Evolutionary conservation across 768 basidiomycete genomes (phyloP).

Genomic region (Boletus reticuloceps): DNA sequence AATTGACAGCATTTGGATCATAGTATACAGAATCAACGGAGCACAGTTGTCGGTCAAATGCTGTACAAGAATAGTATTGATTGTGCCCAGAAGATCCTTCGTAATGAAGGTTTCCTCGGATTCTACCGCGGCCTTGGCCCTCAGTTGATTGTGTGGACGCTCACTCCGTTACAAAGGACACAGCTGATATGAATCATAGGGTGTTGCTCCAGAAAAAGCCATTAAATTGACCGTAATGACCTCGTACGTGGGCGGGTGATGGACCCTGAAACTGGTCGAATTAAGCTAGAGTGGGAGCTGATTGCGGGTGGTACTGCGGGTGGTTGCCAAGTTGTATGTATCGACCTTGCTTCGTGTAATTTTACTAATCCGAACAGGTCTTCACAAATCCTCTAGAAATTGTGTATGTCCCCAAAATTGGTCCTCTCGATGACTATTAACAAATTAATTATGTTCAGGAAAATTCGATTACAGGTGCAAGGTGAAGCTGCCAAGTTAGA

Average conservation of each 20-base stretch:
- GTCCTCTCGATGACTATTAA: not conserved
- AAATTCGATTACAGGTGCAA: conserved; percentile 93
- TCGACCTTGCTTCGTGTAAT: conserved; percentile 3
- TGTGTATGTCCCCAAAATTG: conserved; percentile 53
- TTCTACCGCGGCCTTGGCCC: conserved; percentile 97
- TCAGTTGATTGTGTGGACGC: conserved; percentile 72
- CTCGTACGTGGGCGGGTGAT: conserved; percentile 77
- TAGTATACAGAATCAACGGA: conserved; percentile 97
- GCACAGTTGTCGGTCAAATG: conserved; percentile 93
- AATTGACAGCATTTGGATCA: conserved; percentile 3
- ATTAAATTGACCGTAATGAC: conserved; percentile 97
- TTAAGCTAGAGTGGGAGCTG: conserved; percentile 88
- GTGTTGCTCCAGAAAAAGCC: conserved; percentile 95
- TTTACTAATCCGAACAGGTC: conserved; percentile 48
- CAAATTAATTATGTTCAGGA: conserved; percentile 43
- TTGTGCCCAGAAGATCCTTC: conserved; percentile 90
- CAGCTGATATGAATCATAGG: conserved; percentile 43
- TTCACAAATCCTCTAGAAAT: conserved; percentile 98
- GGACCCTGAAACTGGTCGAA: conserved; percentile 95
- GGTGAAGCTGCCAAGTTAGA: conserved; percentile 91
- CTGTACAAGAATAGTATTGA: conserved; percentile 96
- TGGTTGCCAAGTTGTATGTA: conserved; percentile 94
- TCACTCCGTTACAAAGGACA: not conserved
- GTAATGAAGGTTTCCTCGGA: conserved; percentile 91
- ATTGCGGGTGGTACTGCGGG: conserved; percentile 91